Evolutionary conservation across 169 alveolate genomes (phyloP).

Genomic region (Plasmodium knowlesi): DNA sequence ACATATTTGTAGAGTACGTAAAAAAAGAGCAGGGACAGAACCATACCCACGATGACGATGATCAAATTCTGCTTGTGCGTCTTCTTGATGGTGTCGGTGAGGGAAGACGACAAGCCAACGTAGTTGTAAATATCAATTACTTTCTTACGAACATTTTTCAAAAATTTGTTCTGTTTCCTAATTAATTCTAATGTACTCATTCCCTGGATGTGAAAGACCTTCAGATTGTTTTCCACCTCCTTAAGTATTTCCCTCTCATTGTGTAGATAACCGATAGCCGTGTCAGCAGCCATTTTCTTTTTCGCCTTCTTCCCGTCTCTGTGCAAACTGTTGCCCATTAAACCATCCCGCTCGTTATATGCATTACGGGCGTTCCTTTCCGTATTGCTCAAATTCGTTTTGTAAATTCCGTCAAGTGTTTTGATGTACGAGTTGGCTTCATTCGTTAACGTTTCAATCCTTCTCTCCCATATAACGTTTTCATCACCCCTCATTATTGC

Average conservation of each 20-base stretch:
- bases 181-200: slow-evolving; percentile 39
- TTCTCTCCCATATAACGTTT: slow-evolving; percentile 60
- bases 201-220: slow-evolving; percentile 58
- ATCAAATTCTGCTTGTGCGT: slow-evolving; percentile 57
- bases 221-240: slow-evolving; percentile 45
- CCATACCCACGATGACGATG: slow-evolving; percentile 51
- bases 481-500: slow-evolving; percentile 18
- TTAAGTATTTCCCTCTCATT: slow-evolving; percentile 62
- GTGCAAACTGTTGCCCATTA: background rate
- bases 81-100: slow-evolving; percentile 36
- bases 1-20: slow-evolving; percentile 27
- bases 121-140: slow-evolving; percentile 62
- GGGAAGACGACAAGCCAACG: slow-evolving; percentile 57
- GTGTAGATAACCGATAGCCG: slow-evolving; percentile 34
- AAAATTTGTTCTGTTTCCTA: slow-evolving; percentile 67
- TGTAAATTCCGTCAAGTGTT: slow-evolving; percentile 53
- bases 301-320: slow-evolving; percentile 1
- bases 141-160: slow-evolving; percentile 57
- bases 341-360: background rate
- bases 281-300: background rate
- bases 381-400: slow-evolving; percentile 19
- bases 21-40: slow-evolving; percentile 22
- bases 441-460: slow-evolving; percentile 53
- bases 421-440: slow-evolving; percentile 57
- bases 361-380: slow-evolving; percentile 4